Conservation (phyloP, 257 asterid species). For the Ballota nigra region DNA sequence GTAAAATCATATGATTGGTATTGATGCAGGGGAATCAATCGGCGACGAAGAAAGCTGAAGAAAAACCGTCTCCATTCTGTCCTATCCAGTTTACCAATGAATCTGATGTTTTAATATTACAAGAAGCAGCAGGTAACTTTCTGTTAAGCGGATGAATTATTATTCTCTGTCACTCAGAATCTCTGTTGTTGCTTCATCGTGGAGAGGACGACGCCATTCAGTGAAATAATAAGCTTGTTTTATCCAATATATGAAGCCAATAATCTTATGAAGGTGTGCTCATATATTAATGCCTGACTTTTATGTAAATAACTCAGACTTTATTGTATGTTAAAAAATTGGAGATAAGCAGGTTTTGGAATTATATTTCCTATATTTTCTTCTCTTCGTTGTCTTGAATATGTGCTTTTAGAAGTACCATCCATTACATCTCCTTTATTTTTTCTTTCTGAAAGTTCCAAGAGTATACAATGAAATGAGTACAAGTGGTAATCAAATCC, state of each 20-base stretch:
- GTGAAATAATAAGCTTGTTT: constrained; percentile 3
- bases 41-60: constrained; percentile 65
- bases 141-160: neutral
- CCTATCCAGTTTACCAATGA: constrained; percentile 25
- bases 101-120: constrained; percentile 23
- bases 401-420: neutral
- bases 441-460: too few species aligned
- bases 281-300: neutral
- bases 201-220: neutral
- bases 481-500: too few species aligned
- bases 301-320: neutral
- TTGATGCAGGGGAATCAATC: constrained; percentile 58
- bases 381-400: neutral
- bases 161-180: constrained; percentile 3
- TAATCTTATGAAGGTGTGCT: neutral
- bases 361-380: neutral
- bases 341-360: too few species aligned
- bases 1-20: neutral
- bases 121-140: neutral
- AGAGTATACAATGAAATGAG: too few species aligned
- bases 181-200: neutral
- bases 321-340: neutral
- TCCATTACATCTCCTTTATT: too few species aligned
- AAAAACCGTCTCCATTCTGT: constrained; percentile 50
- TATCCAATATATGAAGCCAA: neutral